Evolutionary conservation across 2,329 filamentous ascomycete genomes (phyloP), one percentile per base, ranked within the genome.

Genomic region (Bipolaris bicolor): DNA sequence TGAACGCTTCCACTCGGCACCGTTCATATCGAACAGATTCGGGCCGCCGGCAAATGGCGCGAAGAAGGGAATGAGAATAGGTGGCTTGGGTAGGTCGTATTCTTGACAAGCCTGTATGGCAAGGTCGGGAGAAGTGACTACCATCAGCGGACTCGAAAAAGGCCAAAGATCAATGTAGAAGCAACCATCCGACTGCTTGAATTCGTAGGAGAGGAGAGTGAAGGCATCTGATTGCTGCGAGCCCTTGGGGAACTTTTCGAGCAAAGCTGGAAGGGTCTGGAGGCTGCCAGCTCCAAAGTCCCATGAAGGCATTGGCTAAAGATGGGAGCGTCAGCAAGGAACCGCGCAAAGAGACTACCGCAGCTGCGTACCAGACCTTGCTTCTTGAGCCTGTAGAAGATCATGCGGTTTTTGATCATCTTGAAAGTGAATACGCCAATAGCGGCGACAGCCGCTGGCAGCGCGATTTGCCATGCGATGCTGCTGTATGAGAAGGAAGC

Each of bases 1-100:
- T 45, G 60, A 64, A 2, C 81, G 76, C 45, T 67, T 70, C 65
- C 66, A 70, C 22, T 60, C 52, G 1, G 51, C 16, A 5, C 49
- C 58, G 24, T 56, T 60, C 60, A 65, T 68, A 0, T 57, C 45
- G 18, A 69, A 46, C 0, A 69, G 15, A 43, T 49, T 61, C 1
- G 40, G 48, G 0, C 65, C 62, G 0, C 65, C 68, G 7, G 50
- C 52, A 13, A 70, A 53, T 3, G 55, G 61, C 13, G 45, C 45
- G n/a, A 68, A 56, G n/a, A 55, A 60, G 1, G 55, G 31, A 2
- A 41, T 29, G 18, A 57, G 43, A 13, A 41, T 48, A 6, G 39
- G 10, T n/a, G 53, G 58, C 57, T 66, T 56, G 26, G 51, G 26
- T 48, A 64, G 47, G 39, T 62, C 49, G 26, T 50, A 24, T 41